Conservation (phyloP, 805 yeast species). For the Ogataea salicorniae region DNA sequence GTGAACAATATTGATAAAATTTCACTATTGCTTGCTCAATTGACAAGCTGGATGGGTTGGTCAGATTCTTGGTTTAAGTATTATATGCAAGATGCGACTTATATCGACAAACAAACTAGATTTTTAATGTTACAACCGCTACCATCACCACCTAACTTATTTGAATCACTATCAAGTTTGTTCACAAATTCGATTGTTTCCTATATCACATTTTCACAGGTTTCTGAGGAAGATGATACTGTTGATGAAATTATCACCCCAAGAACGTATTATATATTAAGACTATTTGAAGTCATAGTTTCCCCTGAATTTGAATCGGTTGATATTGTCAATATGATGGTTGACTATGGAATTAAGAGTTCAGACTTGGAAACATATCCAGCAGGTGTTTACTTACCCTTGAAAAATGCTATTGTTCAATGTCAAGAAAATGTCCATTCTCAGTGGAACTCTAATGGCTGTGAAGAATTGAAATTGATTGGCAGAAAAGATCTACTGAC, state of each 20-base stretch:
- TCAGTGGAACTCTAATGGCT: constrained; percentile 34
- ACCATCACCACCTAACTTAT: constrained; percentile 55
- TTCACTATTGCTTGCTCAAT: constrained; percentile 52
- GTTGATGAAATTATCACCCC: constrained; percentile 62
- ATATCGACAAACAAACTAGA: constrained; percentile 36
- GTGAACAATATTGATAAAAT: constrained; percentile 34
- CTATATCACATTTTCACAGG: constrained; percentile 60
- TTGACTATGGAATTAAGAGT: constrained; percentile 47
- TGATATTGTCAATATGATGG: constrained; percentile 58
- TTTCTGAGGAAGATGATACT: constrained; percentile 55
- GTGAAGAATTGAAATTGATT: constrained; percentile 47
- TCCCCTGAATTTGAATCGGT: constrained; percentile 46
- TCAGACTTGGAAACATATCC: constrained; percentile 66
- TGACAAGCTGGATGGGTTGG: constrained; percentile 73
- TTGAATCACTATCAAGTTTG: constrained; percentile 50
- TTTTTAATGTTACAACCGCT: constrained; percentile 42
- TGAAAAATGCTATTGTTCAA: constrained; percentile 53
- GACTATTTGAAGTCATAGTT: constrained; percentile 58
- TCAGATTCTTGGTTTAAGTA: constrained; percentile 55
- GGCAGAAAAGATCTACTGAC: constrained; percentile 59
- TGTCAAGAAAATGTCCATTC: constrained; percentile 50
- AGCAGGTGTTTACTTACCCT: constrained; percentile 60
- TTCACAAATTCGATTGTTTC: constrained; percentile 43
- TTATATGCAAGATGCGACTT: constrained; percentile 37
- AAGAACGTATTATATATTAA: constrained; percentile 52